These are phyloP conservation scores for Leptographium procerum DNA, from an alignment of 2,329 filamentous ascomycete genomes.

Conservation along the genomic window DNA sequence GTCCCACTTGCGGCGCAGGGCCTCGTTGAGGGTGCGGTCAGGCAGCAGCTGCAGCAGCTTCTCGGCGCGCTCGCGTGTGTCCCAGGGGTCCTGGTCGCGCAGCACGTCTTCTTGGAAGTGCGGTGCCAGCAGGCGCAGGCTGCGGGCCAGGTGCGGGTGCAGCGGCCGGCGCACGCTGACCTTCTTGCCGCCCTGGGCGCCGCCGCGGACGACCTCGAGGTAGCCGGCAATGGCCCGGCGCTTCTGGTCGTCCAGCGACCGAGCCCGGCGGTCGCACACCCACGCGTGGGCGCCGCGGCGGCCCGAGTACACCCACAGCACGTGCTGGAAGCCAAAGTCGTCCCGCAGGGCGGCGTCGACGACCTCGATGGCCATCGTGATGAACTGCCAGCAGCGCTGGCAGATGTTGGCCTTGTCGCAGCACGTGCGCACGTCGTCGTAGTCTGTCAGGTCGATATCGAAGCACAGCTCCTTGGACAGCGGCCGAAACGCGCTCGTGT, in stretches of 20 bases:
- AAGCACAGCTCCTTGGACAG: slow-evolving; percentile 92
- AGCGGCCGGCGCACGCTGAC: slow-evolving; percentile 76
- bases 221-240: slow-evolving; percentile 79
- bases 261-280: slow-evolving; percentile 86
- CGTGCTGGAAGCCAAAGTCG: slow-evolving; percentile 93
- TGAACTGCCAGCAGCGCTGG: slow-evolving; percentile 89
- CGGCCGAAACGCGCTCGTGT: slow-evolving; percentile 71
- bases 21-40: slow-evolving; percentile 63
- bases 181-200: slow-evolving; percentile 74
- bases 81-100: slow-evolving; percentile 77
- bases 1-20: slow-evolving; percentile 83
- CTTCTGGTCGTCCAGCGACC: slow-evolving; percentile 75
- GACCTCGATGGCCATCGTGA: slow-evolving; percentile 95
- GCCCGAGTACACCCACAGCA: slow-evolving; percentile 97
- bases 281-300: slow-evolving; percentile 94
- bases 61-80: slow-evolving; percentile 55
- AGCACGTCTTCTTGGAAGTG: slow-evolving; percentile 81
- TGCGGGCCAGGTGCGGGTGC: slow-evolving; percentile 83
- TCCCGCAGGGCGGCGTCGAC: slow-evolving; percentile 77
- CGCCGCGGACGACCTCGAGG: slow-evolving; percentile 79
- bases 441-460: slow-evolving; percentile 98
- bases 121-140: slow-evolving; percentile 69
- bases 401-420: slow-evolving; percentile 92
- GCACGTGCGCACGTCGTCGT: slow-evolving; percentile 92
- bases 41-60: slow-evolving; percentile 77